These are phyloP conservation scores for Hyphopichia pseudoburtonii DNA, from an alignment of 1,139 yeast species.

Conservation along the genomic window DNA sequence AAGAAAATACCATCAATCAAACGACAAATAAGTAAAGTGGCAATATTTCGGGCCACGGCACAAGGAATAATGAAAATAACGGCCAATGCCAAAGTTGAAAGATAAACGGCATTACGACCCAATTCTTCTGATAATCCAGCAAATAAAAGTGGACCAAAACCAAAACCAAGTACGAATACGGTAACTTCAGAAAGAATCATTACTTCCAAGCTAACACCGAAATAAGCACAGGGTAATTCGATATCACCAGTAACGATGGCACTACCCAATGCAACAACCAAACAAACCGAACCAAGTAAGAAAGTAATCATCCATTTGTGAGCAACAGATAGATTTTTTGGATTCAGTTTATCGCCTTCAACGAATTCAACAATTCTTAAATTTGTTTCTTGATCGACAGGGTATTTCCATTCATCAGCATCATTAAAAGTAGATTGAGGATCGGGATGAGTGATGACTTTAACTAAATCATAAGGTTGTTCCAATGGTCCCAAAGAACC, in stretches of 20 bases:
- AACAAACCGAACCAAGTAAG: slow-evolving; percentile 53
- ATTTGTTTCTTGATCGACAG: slow-evolving; percentile 54
- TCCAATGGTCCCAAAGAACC: slow-evolving; percentile 56
- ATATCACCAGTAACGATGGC: slow-evolving; percentile 65
- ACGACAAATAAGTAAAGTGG: slow-evolving; percentile 70
- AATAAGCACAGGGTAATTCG: slow-evolving; percentile 45
- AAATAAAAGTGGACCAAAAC: slow-evolving; percentile 70
- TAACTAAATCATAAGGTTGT: slow-evolving; percentile 49
- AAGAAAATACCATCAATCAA: slow-evolving; percentile 68
- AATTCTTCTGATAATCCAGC: slow-evolving; percentile 76
- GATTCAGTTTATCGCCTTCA: slow-evolving; percentile 56
- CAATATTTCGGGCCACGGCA: slow-evolving; percentile 70
- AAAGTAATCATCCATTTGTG: slow-evolving; percentile 58
- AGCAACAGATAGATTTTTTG: slow-evolving; percentile 48
- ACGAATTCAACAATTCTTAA: slow-evolving; percentile 60
- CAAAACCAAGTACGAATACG: slow-evolving; percentile 69
- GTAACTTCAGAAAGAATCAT: slow-evolving; percentile 53
- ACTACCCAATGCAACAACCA: slow-evolving; percentile 58
- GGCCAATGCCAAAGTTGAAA: slow-evolving; percentile 49
- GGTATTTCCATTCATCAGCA: slow-evolving; percentile 59
- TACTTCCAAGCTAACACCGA: slow-evolving; percentile 55
- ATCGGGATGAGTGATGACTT: slow-evolving; percentile 34
- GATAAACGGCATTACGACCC: slow-evolving; percentile 65
- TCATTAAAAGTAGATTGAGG: slow-evolving; percentile 41
- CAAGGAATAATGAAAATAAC: slow-evolving; percentile 70